Evolutionary conservation across 768 basidiomycete genomes (phyloP).

Genomic region (Termitomyces sp.): DNA sequence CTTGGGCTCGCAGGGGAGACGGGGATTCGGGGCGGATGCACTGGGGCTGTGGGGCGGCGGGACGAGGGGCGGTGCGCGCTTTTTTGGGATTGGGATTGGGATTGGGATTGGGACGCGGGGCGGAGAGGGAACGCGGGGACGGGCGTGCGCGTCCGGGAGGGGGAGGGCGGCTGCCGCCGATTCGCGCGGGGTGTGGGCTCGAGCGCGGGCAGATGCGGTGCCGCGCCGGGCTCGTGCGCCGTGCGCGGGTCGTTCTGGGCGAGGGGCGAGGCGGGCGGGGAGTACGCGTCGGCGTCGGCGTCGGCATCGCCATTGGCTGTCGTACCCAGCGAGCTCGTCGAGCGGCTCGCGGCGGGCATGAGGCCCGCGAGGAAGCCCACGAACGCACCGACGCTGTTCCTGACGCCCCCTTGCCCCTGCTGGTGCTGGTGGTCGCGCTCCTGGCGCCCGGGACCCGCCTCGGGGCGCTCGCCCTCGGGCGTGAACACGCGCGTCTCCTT

Average conservation of each 20-base stretch:
- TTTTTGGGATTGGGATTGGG: conserved; percentile 8
- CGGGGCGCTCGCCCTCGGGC: conserved; percentile 62
- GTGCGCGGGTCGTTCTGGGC: conserved; percentile 14
- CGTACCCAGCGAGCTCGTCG: conserved; percentile 13
- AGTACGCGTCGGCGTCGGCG: conserved; percentile 20
- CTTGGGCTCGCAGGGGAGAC: conserved; percentile 23
- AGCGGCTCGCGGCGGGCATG: conserved; percentile 32
- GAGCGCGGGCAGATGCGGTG: conserved; percentile 26
- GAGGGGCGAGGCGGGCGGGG: conserved; percentile 28
- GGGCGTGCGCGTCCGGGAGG: conserved; percentile 11
- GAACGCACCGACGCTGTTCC: conserved; percentile 52
- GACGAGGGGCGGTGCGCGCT: conserved; percentile 2
- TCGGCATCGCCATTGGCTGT: too few species aligned
- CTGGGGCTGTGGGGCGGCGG: conserved; percentile 5
- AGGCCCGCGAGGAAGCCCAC: conserved; percentile 64
- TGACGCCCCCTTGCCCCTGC: conserved; percentile 24
- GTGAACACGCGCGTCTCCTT: conserved; percentile 90
- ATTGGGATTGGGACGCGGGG: conserved; percentile 7
- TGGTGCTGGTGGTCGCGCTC: conserved; percentile 18
- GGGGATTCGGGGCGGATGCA: conserved; percentile 14
- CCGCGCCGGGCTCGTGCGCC: conserved; percentile 9
- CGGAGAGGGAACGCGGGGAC: conserved; percentile 2
- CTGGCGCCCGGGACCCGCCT: conserved; percentile 23
- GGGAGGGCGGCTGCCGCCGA: conserved; percentile 9
- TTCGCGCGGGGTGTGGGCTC: conserved; percentile 20